Evolutionary conservation across 768 basidiomycete species (phyloP), one percentile per base, ranked within the genome.

Genomic region (Boletus tylopilopsis): DNA sequence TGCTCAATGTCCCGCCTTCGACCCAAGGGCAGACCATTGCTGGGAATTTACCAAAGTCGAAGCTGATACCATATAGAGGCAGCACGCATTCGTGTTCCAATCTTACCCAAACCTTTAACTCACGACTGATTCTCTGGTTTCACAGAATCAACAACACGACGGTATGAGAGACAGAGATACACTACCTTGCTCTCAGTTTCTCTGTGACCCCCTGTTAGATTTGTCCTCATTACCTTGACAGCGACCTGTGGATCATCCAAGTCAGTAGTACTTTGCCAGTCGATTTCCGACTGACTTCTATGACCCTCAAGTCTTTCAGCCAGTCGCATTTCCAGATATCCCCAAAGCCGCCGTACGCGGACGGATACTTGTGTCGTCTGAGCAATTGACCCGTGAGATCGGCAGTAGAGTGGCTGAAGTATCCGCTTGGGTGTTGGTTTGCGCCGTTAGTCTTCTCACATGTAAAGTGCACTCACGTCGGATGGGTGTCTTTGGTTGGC

Each of bases 11-110:
- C 21, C 69, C 70, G 8, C 62, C 62, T 42, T 64, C 65, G 8
- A 67, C 22, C 68, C 69, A 70, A 4, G 67, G 68, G 37, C 64
- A 67, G 36, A 71, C 67, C 65, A 71, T 61, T 5, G 68, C 65
- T 5, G 57, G 57, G 27, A 66, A 57, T 34, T 39, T 50, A 19
- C 70, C 67, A 38, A 71, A 70, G 21, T 61, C 66, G 5, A 52
- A 49, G 11, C 48, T 62, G 38, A 63, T 53, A 3, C 68, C 68
- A 48, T 56, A 62, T 3, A 70, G 52, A 22, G 62, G 64, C 11
- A 68, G 23, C 9, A 70, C 50, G 41, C 61, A 56, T 3, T 58
- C 51, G 27, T 70, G 70, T 12, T 58, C 47, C 32, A 71, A 46
- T 33, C 42, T 50, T 34, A 51, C 50, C 68, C 69, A 70, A 24